Evolutionary conservation across 176 grass and related monocot genomes (phyloP).

Genomic region (Dendrocalamus sinicus): DNA sequence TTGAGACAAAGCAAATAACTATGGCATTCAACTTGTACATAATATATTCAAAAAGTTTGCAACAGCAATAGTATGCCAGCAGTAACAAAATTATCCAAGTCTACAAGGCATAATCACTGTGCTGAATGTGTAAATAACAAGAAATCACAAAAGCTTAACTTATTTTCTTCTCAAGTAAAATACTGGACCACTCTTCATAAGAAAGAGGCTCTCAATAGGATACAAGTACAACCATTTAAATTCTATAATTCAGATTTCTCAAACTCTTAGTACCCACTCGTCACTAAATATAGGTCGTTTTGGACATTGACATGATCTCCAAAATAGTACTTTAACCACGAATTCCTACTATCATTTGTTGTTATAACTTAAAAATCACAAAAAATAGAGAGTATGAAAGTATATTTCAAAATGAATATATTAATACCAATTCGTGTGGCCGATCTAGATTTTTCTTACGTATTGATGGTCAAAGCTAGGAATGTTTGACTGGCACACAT

Average conservation of each 20-base stretch:
- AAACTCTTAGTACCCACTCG: not conserved
- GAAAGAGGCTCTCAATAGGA: not conserved
- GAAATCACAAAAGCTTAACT: not conserved
- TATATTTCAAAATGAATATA: conserved; percentile 21
- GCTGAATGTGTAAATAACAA: conserved; percentile 18
- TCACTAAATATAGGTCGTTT: not conserved
- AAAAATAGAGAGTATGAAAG: not conserved
- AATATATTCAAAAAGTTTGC: not conserved
- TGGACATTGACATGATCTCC: not conserved
- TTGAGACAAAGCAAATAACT: conserved; percentile 8
- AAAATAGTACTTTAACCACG: conserved; percentile 23
- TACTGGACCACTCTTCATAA: not conserved
- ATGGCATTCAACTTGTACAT: not conserved
- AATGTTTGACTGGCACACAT: not conserved
- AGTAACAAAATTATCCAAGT: not conserved
- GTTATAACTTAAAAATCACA: not conserved
- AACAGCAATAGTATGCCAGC: not conserved
- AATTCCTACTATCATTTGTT: not conserved
- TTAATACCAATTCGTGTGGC: not conserved
- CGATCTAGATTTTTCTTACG: not conserved
- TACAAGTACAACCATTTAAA: conserved; percentile 1
- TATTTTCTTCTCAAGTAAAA: conserved; percentile 13
- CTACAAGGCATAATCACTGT: not conserved
- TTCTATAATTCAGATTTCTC: not conserved
- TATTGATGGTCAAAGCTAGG: conserved; percentile 1